These are phyloP conservation scores for Verticillium albo-atrum DNA, from an alignment of 2,329 filamentous ascomycete genomes.

Conservation along the genomic window DNA sequence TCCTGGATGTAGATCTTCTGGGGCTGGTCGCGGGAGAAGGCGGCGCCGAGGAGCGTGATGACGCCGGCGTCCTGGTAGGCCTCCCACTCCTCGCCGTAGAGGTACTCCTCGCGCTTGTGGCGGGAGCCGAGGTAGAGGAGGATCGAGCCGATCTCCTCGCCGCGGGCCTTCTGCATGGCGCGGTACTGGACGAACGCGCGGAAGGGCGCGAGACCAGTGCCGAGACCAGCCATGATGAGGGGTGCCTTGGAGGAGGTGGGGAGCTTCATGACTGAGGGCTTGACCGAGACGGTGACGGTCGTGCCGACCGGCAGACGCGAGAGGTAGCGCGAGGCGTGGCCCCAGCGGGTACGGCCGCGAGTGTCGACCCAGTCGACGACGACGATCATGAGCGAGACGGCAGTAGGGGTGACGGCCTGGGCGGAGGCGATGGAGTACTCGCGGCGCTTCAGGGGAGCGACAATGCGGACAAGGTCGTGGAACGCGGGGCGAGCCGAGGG, in stretches of 20 bases:
- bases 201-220: conserved; percentile 97
- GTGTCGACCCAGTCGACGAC: conserved; percentile 94
- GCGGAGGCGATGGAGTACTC: conserved; percentile 99
- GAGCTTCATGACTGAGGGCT: conserved; percentile 99
- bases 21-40: conserved; percentile 94
- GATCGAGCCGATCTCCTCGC: conserved; percentile 89
- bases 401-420: conserved; percentile 85
- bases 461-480: conserved; percentile 82
- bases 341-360: conserved; percentile 81
- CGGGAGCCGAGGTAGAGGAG: conserved; percentile 95
- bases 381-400: conserved; percentile 93
- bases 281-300: conserved; percentile 85
- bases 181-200: conserved; percentile 97
- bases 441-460: conserved; percentile 87
- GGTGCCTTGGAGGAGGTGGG: conserved; percentile 81
- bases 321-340: conserved; percentile 90
- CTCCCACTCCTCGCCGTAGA: conserved; percentile 99
- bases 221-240: conserved; percentile 98
- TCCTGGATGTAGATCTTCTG: conserved; percentile 99
- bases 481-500: conserved; percentile 82
- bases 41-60: conserved; percentile 87
- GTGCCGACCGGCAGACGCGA: conserved; percentile 70
- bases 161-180: conserved; percentile 95
- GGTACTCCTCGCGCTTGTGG: conserved; percentile 96
- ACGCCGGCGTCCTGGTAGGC: conserved; percentile 94